phyloP scores from a whole-genome alignment of 2,329 filamentous ascomycete species.

The Endothia cerciana region DNA sequence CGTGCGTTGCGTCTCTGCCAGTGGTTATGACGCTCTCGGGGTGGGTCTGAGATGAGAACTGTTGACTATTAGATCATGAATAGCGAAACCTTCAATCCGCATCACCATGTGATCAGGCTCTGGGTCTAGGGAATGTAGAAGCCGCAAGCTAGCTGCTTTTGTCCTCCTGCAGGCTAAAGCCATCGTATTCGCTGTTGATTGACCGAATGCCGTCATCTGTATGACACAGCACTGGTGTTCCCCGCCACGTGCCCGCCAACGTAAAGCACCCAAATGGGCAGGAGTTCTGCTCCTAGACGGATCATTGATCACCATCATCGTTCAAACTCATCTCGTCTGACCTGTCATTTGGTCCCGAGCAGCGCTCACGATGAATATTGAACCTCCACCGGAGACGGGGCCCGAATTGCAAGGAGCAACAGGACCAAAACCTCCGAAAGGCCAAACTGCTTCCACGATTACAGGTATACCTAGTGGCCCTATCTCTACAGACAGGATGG shows the following conservation, averaged over 20 bases:
- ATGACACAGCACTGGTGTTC: neutral
- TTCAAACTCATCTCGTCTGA: too few relatives aligned
- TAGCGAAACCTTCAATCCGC: neutral
- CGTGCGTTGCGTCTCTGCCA: constrained; percentile 16
- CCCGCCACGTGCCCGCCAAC: neutral
- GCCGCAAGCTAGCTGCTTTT: constrained; percentile 9
- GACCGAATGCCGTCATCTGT: neutral
- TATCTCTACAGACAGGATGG: neutral
- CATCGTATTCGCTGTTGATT: neutral
- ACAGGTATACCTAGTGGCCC: neutral
- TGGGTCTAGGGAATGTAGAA: neutral
- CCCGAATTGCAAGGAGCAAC: neutral
- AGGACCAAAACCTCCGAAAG: neutral
- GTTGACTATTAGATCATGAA: neutral
- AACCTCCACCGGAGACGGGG: neutral
- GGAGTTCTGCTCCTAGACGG: too few relatives aligned
- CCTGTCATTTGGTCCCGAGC: neutral
- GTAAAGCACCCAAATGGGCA: too few relatives aligned
- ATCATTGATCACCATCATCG: neutral
- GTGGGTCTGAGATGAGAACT: neutral
- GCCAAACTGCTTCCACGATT: neutral
- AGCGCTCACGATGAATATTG: neutral
- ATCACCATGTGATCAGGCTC: neutral
- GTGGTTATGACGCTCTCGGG: constrained; percentile 1
- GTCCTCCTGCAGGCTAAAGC: neutral